These are phyloP conservation scores for Baorangia bicolor DNA, from an alignment of 768 basidiomycete genomes.

Conservation along the genomic window DNA sequence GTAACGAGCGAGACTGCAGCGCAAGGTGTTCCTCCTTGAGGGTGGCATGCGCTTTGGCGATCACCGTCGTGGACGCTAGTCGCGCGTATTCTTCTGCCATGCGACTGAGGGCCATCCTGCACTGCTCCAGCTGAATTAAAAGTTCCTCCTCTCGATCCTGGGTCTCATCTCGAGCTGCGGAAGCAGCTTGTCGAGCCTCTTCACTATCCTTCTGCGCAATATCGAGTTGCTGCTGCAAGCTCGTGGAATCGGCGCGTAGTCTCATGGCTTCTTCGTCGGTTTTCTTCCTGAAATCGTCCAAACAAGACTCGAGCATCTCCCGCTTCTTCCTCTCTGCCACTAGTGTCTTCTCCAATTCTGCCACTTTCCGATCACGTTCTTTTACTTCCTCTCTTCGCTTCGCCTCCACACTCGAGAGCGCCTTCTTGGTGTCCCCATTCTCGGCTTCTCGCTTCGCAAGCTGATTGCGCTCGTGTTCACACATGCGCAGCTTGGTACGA, in stretches of 20 bases:
- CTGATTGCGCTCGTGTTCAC: conserved; percentile 58
- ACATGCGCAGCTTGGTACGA: conserved; percentile 52
- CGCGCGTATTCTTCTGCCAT: conserved; percentile 55
- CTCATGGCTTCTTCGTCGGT: conserved; percentile 40
- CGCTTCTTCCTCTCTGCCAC: conserved; percentile 50
- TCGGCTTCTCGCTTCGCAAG: conserved; percentile 53
- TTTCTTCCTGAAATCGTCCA: conserved; percentile 43
- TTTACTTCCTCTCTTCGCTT: conserved; percentile 54
- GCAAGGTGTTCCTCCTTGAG: conserved; percentile 42
- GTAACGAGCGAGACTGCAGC: conserved; percentile 43
- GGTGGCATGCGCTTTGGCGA: conserved; percentile 33
- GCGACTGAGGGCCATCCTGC: conserved; percentile 42
- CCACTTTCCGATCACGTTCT: conserved; percentile 52
- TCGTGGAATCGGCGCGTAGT: conserved; percentile 33
- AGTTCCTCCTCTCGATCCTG: conserved; percentile 45
- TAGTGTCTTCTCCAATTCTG: conserved; percentile 55
- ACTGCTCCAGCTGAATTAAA: conserved; percentile 50
- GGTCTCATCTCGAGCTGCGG: conserved; percentile 31
- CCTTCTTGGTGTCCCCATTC: conserved; percentile 48
- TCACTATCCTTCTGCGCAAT: conserved; percentile 38
- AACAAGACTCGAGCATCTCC: conserved; percentile 44
- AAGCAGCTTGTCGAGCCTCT: conserved; percentile 34
- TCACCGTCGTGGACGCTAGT: conserved; percentile 46
- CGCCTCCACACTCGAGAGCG: conserved; percentile 47
- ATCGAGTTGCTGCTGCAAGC: conserved; percentile 39